Conservation (phyloP, 192 early-diverging fungal species). For the Lunasporangiospora selenospora region DNA sequence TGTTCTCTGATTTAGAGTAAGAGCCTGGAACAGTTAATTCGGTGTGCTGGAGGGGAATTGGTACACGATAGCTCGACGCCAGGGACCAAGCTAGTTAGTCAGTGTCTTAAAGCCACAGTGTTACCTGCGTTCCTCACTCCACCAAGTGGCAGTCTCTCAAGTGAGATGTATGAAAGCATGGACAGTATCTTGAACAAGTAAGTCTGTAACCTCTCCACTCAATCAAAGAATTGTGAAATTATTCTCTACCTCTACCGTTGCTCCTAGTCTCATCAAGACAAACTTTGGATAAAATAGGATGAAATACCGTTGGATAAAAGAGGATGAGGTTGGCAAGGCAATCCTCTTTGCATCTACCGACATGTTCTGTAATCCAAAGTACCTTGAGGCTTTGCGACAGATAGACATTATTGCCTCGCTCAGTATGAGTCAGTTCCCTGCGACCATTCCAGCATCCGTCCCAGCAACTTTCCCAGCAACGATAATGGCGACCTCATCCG, state of each 20-base stretch:
- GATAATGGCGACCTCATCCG: no score
- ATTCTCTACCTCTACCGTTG: not conserved
- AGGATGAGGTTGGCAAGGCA: constrained; percentile 37
- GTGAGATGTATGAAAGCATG: not conserved
- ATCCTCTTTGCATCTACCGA: constrained; percentile 29
- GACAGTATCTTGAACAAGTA: constrained; percentile 27
- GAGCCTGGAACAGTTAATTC: constrained; percentile 17
- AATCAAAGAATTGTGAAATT: not conserved
- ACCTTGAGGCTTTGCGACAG: constrained; percentile 6
- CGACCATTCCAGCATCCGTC: no score
- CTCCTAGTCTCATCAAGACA: no score
- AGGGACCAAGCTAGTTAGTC: not conserved
- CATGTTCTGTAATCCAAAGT: constrained; percentile 42
- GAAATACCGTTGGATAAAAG: constrained; percentile 37
- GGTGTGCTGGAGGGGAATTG: constrained; percentile 28
- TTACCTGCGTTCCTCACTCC: constrained; percentile 26
- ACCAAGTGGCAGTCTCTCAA: not conserved
- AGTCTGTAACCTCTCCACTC: no score
- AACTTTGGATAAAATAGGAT: constrained; percentile 14
- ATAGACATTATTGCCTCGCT: constrained; percentile 11
- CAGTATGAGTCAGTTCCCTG: no score
- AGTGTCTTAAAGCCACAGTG: constrained; percentile 13
- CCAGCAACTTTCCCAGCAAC: no score
- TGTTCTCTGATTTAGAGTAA: no score
- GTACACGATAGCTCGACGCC: not conserved